A percentile compares a stretch with the other conserved stretches of the same genome.
phyloP scores from a whole-genome alignment of 768 basidiomycete genomes.

The Leucocoprinus leucothites region DNA sequence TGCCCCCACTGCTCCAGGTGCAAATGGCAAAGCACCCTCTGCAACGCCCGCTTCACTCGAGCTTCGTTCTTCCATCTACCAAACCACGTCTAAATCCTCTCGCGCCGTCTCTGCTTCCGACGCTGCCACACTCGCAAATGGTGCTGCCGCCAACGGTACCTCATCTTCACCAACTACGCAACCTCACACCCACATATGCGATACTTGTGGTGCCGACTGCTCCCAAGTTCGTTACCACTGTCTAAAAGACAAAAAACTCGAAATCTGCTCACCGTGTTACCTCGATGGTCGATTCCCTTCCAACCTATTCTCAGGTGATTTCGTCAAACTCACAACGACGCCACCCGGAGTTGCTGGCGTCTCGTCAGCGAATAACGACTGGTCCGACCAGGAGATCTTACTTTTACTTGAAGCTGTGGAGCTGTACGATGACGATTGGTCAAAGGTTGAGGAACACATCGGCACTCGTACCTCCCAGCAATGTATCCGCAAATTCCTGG shows the following conservation, averaged over 20 bases:
- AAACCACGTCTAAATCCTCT: conserved; percentile 82
- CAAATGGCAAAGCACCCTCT: conserved; percentile 23
- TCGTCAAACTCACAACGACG: conserved; percentile 73
- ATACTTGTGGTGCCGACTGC: conserved; percentile 95
- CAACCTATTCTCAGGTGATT: conserved; percentile 95
- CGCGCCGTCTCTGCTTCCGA: conserved; percentile 65
- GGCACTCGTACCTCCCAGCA: conserved; percentile 89
- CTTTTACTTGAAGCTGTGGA: conserved; percentile 93
- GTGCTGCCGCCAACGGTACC: conserved; percentile 47
- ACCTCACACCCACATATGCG: conserved; percentile 64
- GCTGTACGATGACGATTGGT: conserved; percentile 99
- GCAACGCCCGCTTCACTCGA: conserved; percentile 74
- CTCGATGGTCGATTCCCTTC: conserved; percentile 96
- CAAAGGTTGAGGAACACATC: conserved; percentile 88
- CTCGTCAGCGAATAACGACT: conserved; percentile 53
- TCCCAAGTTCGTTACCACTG: conserved; percentile 87
- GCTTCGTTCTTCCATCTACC: conserved; percentile 84
- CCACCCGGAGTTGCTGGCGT: conserved; percentile 37
- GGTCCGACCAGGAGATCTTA: conserved; percentile 90
- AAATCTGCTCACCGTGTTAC: conserved; percentile 90
- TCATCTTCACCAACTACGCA: conserved; percentile 42
- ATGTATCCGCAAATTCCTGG: conserved; percentile 93
- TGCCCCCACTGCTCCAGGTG: conserved; percentile 23
- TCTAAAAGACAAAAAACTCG: conserved; percentile 88
- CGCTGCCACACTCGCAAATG: conserved; percentile 61